phyloP scores from a whole-genome alignment of 805 yeast species.

The Saccharomycopsis sp. region DNA sequence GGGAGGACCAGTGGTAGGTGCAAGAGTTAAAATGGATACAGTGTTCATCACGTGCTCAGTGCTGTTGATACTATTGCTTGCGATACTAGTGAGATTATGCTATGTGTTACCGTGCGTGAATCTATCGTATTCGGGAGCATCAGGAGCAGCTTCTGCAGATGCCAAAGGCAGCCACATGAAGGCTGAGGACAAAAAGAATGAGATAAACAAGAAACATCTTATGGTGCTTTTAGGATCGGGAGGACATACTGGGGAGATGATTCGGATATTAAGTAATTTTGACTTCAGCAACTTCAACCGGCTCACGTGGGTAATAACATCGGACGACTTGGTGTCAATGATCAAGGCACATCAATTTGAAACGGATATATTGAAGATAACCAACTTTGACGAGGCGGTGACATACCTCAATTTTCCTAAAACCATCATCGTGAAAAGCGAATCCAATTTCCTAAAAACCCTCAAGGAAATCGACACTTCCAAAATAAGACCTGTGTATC shows the following conservation, averaged over 20 bases:
- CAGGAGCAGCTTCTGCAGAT: neutral
- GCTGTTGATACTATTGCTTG: neutral
- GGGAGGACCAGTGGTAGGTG: too few relatives aligned
- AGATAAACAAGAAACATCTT: conserved; percentile 24
- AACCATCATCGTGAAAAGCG: neutral
- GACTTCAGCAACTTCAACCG: conserved; percentile 23
- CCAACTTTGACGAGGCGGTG: conserved; percentile 11
- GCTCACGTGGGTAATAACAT: conserved; percentile 10
- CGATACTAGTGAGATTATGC: conserved; percentile 11
- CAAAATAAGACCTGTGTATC: conserved; percentile 10
- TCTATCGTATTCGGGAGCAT: neutral
- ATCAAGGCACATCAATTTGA: conserved; percentile 25
- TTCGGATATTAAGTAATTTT: conserved; percentile 49
- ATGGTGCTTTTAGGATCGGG: conserved; percentile 87
- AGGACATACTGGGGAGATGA: conserved; percentile 95
- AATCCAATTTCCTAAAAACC: conserved; percentile 19
- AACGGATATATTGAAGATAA: conserved; percentile 22
- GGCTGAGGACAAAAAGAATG: neutral
- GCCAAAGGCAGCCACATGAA: neutral
- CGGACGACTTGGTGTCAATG: conserved; percentile 6
- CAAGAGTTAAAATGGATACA: too few relatives aligned
- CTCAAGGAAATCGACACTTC: conserved; percentile 30
- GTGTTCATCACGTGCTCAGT: neutral
- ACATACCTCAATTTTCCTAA: neutral
- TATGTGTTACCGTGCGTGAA: conserved; percentile 14